Evolutionary conservation across 768 basidiomycete genomes (phyloP), one percentile per base, ranked within the genome.

Genomic region (Hygrocybe coccinea): DNA sequence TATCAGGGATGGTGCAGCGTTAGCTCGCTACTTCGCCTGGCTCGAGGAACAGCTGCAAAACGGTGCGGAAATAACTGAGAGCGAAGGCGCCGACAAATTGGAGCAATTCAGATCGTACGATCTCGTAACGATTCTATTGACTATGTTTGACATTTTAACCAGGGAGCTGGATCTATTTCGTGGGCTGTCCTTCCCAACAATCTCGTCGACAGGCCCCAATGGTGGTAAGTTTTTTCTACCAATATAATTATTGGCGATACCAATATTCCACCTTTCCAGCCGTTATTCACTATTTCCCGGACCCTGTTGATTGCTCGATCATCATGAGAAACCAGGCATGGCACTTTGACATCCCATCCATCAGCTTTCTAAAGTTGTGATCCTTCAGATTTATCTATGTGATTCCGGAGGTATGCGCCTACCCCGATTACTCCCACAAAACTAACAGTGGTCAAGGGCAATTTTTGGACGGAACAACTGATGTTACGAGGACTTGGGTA

Each of bases 21-120:
- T 98, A 46, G 84, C 81, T 7, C 80, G 86, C 12, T 99, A 98
- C 71, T 97, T 97, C 62, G 79, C 92, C 0, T 99, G 95, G 97
- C 76, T 99, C 1, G 93, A 98, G 69, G 88, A 93, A 58, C 80
- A 86, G 60, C 74, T 98, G 15, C 68, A 78, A 2, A 72, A 77
- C 6, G 89, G 84, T 0, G 75, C 73, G 15, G 77, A 75, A 56
- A 48, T 95, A 56, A 85, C 79, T 39, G 95, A 99, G 68, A 85
- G 84, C 59, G 79, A 92, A 57, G 95, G 81, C 11, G 87, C 94
- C 1, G 81, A 83, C 61, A 74, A 85, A 62, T 76, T 99, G 49
- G 88, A 93, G 71, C 72, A 82, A 61, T 97, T 80, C 62, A 76
- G 95, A 71, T 83, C 83, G 92, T 91, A 63, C 64, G 89, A 77